These are phyloP conservation scores for Coprinopsis cinerea DNA, from an alignment of 768 basidiomycete species.

Conservation along the genomic window DNA sequence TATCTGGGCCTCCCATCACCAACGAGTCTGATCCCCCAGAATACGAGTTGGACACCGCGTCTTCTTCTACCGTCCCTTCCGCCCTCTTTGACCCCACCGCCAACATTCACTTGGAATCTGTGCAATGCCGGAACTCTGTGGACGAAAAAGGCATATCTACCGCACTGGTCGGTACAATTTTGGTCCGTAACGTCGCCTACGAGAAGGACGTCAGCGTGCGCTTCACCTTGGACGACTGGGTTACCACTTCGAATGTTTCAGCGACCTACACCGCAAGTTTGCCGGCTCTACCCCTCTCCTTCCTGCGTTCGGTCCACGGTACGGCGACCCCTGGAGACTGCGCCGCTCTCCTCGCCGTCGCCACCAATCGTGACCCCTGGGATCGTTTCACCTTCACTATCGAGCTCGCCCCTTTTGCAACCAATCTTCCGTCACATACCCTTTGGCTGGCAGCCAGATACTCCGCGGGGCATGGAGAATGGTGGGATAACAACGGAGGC, in stretches of 20 bases:
- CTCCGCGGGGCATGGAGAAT: conserved; percentile 47
- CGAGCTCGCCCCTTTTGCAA: conserved; percentile 64
- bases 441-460: conserved; percentile 61
- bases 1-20: conserved; percentile 5
- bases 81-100: conserved; percentile 16
- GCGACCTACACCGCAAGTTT: conserved; percentile 43
- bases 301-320: conserved; percentile 6
- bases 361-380: conserved; percentile 29
- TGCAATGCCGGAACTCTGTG: conserved; percentile 13
- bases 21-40: conserved; percentile 2
- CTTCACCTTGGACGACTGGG: conserved; percentile 93
- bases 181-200: conserved; percentile 82
- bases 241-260: conserved; percentile 80
- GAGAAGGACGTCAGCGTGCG: conserved; percentile 80
- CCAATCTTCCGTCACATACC: conserved; percentile 39
- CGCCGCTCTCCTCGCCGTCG: conserved; percentile 1
- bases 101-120: conserved; percentile 29
- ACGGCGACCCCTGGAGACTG: conserved; percentile 12
- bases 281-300: conserved; percentile 27
- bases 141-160: not conserved
- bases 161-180: conserved; percentile 64
- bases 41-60: conserved; percentile 18
- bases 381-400: conserved; percentile 59
- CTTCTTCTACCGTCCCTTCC: conserved; percentile 24
- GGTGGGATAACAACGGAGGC: conserved; percentile 91